Percentiles rank a stretch among this genome's conserved stretches.
Evolutionary conservation across 176 grass and related monocot species (phyloP).

Genomic region (Elaeis guineensis): DNA sequence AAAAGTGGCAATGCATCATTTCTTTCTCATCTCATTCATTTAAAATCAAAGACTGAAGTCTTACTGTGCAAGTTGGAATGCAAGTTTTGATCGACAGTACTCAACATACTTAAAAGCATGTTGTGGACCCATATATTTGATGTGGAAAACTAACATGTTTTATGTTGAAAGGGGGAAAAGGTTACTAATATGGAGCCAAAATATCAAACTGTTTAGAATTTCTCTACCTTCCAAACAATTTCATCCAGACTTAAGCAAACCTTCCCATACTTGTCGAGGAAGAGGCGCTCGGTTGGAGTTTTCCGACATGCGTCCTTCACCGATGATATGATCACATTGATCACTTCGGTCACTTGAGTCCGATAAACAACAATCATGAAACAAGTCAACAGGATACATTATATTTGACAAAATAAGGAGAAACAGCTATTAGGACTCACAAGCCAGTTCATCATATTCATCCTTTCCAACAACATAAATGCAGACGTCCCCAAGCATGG

Average conservation of each 20-base stretch:
- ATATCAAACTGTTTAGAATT: too few species aligned
- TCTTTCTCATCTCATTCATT: too few species aligned
- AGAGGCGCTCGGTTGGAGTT: slow-evolving; percentile 70
- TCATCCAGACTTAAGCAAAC: slow-evolving; percentile 89
- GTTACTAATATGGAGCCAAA: background rate
- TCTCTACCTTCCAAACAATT: slow-evolving; percentile 82
- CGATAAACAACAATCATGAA: background rate
- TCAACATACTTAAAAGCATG: too few species aligned
- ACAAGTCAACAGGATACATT: too few species aligned
- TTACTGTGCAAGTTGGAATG: too few species aligned
- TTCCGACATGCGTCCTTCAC: slow-evolving; percentile 87
- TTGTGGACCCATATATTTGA: background rate
- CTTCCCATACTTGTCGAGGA: slow-evolving; percentile 87
- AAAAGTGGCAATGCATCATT: too few species aligned
- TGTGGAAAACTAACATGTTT: background rate
- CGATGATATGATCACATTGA: slow-evolving; percentile 79
- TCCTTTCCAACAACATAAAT: slow-evolving; percentile 94
- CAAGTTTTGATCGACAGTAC: too few species aligned
- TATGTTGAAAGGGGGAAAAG: background rate
- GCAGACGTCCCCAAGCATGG: slow-evolving; percentile 77
- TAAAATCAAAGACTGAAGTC: too few species aligned
- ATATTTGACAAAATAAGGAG: background rate
- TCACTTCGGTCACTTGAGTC: slow-evolving; percentile 66
- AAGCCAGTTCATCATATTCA: slow-evolving; percentile 94
- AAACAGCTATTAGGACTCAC: slow-evolving; percentile 35